Base-by-base conservation (phyloP, 345 rosid species). In the Salix suchowensis region DNA sequence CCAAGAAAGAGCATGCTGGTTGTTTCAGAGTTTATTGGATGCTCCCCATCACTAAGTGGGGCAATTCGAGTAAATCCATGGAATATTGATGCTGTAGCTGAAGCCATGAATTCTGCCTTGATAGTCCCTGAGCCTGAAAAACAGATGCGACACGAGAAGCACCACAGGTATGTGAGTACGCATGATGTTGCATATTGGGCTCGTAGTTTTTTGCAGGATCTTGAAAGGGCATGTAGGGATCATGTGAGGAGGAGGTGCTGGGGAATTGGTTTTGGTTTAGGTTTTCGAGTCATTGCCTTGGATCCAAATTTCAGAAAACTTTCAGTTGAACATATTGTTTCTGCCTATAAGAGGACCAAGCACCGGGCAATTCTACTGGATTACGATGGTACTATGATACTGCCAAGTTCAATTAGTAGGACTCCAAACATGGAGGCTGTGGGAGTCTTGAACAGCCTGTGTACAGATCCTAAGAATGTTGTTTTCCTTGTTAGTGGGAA, bases 141-240 rank as follows among this genome's bases (percentile, higher is more conserved):
- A 80, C 93, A 93, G 66, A 64, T 91, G 89, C 88, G 98, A 42
- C 98, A 95, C 12, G 98, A 95, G 81, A 95, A 93, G 87, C 98
- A 95, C 83, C 82, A 91, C 74, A 88, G 91, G 67, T 93, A 93
- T 69, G 98, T 95, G 67, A 91, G 96, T 73, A 93, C 98, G 2
- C 98, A 93, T 78, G 98, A 93, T 80, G 98, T 95, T 72, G 96
- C 92, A 1, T 95, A 95, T 75, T 95, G 98, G 98, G 96, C 98
- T 0, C 90, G 73, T 15, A 95, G 98, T 86, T 95, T 95, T 87
- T 62, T 93, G 83, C 98, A 90, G 81, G 98, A 95, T 87, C 95
- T 93, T 65, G 96, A 90, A 72, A 89, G 98, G 74, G 88, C 98
- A 39, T 95, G 98, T 28, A 82, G 85, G 70, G 98, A 95, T 73